Conservation (phyloP, 257 asterid genomes). For the Petunia axillaris region DNA sequence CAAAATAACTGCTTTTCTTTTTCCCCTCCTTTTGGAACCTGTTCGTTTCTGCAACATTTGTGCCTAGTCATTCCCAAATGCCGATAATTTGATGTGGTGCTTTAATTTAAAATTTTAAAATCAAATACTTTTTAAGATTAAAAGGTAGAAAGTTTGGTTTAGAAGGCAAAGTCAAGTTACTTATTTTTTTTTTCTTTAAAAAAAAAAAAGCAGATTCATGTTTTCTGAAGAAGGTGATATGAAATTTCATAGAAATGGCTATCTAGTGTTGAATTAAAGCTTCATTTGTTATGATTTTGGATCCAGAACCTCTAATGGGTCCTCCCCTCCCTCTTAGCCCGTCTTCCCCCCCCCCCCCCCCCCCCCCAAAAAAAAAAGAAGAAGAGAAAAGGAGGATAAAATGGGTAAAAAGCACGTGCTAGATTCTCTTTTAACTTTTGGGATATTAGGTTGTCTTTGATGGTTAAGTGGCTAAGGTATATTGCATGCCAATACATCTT, state of each 20-base stretch:
- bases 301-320: not conserved
- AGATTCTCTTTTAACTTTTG: slow-evolving; percentile 2
- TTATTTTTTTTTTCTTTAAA: too few species aligned
- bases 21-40: not conserved
- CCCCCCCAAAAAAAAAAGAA: too few species aligned
- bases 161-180: not conserved
- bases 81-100: not conserved
- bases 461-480: slow-evolving; percentile 3
- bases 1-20: not conserved
- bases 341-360: too few species aligned
- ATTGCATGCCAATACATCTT: slow-evolving; percentile 7
- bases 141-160: not conserved
- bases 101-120: not conserved
- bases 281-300: not conserved
- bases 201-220: not conserved
- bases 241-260: not conserved
- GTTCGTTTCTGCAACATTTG: not conserved
- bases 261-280: not conserved
- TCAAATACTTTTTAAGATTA: not conserved
- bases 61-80: not conserved
- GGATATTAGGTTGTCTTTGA: not conserved
- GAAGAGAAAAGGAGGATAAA: not conserved
- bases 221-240: not conserved
- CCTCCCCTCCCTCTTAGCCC: not conserved
- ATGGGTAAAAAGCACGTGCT: not conserved